Evolutionary conservation across 768 basidiomycete genomes (phyloP).

Genomic region (Clitopilus passeckerianus): DNA sequence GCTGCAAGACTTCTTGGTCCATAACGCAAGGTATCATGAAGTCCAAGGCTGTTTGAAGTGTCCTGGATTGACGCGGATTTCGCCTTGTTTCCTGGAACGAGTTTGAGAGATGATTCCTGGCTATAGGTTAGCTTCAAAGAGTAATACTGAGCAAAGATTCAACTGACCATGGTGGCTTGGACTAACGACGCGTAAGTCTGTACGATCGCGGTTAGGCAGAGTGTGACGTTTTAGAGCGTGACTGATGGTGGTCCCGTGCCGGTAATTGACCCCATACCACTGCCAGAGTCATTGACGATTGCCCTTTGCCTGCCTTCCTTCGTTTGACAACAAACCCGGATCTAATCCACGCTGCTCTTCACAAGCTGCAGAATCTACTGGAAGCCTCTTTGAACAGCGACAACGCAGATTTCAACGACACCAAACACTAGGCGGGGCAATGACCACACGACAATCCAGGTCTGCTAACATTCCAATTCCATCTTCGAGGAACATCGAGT

Average conservation of each 20-base stretch:
- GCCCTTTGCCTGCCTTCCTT: not conserved
- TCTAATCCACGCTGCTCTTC: not conserved
- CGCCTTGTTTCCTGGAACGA: conserved; percentile 51
- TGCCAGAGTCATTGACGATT: not conserved
- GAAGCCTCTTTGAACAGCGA: not conserved
- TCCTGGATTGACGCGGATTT: conserved; percentile 63
- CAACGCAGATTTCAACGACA: not conserved
- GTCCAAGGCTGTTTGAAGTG: conserved; percentile 70
- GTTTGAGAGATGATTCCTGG: conserved; percentile 50
- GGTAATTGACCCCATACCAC: not conserved
- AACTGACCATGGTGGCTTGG: conserved; percentile 19
- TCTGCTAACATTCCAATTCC: conserved; percentile 67
- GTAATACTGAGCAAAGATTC: not conserved
- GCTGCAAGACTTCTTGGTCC: conserved; percentile 80
- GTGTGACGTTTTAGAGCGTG: not conserved
- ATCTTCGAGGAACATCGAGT: conserved; percentile 56
- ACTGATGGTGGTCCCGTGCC: conserved; percentile 6
- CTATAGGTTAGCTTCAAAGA: not conserved
- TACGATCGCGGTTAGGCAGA: conserved; percentile 4
- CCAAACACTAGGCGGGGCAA: conserved; percentile 12
- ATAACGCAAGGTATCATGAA: conserved; percentile 85
- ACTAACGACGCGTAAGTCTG: conserved; percentile 18
- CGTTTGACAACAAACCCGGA: not conserved
- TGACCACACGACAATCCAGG: conserved; percentile 50
- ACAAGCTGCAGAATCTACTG: not conserved